Base-by-base conservation (phyloP, 805 yeast species). In the Torulaspora gathmanii region DNA sequence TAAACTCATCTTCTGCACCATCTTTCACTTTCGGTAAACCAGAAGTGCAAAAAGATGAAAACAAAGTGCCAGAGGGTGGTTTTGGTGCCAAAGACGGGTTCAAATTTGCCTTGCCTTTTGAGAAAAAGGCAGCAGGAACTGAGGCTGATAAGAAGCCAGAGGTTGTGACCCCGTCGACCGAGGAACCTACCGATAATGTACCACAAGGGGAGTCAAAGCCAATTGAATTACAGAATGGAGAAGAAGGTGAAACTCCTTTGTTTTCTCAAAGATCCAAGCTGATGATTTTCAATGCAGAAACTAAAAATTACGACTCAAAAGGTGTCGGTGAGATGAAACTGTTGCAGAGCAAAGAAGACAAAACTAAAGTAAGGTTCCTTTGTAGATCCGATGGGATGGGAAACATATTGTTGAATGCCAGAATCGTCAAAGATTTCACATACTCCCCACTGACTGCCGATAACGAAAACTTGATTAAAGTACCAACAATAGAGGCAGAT, bases 341-440 rank as follows among this genome's bases (percentile, higher is more conserved):
- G 10, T 70, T 91, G 44, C 79, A 75, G 46, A 74, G 83, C 56
- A 74, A 74, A 41, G 73, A 70, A 1, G 80, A 83, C 8, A 68
- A 71, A 17, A 50, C 60, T 0, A 86, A 86, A 59, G 61, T 81
- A 2, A 79, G 98, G 62, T 68, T 86, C 11, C 68, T 91, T 29
- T 75, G 91, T 16, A 79, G 98, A 57, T 86, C 96, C 0, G 98
- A 90, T 45, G 96, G 96, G 23, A 81, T 88, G 31, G 83, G 84
- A 31, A 77, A 95, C 55, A 81, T 89, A 12, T 64, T 91, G 37
- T 67, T 91, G 48, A 91, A 91, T 61, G 70, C 80, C 11, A 66
- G 72, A n/a, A 64, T 89, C 9, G 70, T 77, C 8, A 74, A 74
- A 42, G 78, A 77, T 40, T 69, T 87, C 47, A 70, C 70, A 1